Evolutionary conservation across 352 stramenopile genomes (phyloP).

Genomic region (Phytophthora podocarpi): DNA sequence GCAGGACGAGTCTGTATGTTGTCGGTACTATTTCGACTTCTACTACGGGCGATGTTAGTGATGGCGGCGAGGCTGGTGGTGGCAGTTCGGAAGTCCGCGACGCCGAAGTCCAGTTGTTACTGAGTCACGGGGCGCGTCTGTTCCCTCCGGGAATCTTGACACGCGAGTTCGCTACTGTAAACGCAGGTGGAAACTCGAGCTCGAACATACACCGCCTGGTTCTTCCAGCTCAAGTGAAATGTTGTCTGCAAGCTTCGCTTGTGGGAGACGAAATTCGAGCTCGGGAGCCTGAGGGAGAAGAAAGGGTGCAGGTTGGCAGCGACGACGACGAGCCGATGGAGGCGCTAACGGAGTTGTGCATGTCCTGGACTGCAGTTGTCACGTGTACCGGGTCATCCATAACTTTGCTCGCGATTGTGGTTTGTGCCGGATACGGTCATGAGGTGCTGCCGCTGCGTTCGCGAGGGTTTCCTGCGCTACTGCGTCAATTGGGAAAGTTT

Average conservation of each 20-base stretch:
- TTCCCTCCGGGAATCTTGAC: slow-evolving; percentile 1
- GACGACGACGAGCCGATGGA: neutral
- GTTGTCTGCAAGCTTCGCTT: neutral
- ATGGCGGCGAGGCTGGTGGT: too few species aligned
- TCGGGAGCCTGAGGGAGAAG: slow-evolving; percentile 1
- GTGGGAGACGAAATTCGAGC: neutral
- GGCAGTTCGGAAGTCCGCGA: too few species aligned
- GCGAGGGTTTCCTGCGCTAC: neutral
- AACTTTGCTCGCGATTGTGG: neutral
- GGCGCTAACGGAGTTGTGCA: slow-evolving; percentile 3
- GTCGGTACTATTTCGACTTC: too few species aligned
- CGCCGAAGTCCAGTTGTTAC: slow-evolving; percentile 4
- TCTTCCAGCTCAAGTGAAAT: neutral
- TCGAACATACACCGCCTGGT: too few species aligned
- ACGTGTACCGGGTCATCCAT: neutral
- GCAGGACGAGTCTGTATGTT: slow-evolving; percentile 12
- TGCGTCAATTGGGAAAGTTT: slow-evolving; percentile 9
- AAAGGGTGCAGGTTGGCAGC: neutral
- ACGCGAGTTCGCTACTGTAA: neutral
- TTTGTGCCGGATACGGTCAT: slow-evolving; percentile 10
- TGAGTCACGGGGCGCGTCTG: slow-evolving; percentile 7
- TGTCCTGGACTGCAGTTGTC: slow-evolving; percentile 6
- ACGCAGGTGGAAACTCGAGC: neutral
- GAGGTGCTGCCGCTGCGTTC: slow-evolving; percentile 12
- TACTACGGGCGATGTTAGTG: too few species aligned